Percentiles rank a stretch among this genome's conserved stretches.
These are phyloP conservation scores for Fusarium caatingaense DNA, from an alignment of 2,329 filamentous ascomycete species.

Conservation along the genomic window DNA sequence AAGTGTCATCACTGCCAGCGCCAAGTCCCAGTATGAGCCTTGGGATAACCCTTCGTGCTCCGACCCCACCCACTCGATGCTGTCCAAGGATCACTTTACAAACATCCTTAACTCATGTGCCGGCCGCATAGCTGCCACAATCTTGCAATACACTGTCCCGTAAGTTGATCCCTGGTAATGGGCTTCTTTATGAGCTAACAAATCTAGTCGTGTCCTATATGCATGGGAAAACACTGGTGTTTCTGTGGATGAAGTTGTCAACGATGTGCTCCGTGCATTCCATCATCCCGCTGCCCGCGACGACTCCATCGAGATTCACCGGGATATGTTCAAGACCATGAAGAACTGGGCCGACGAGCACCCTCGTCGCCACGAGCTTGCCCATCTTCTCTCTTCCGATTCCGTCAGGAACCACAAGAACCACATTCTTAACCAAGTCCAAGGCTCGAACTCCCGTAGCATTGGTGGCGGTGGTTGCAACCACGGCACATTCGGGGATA, in stretches of 20 bases:
- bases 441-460: slow-evolving; percentile 17
- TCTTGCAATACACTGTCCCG: slow-evolving; percentile 89
- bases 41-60: slow-evolving; percentile 82
- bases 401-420: slow-evolving; percentile 88
- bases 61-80: slow-evolving; percentile 84
- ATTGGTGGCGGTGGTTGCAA: slow-evolving; percentile 50
- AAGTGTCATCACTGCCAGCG: slow-evolving; percentile 73
- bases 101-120: slow-evolving; percentile 82
- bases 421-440: slow-evolving; percentile 65
- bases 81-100: slow-evolving; percentile 87
- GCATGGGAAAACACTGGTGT: slow-evolving; percentile 92
- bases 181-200: slow-evolving; percentile 6
- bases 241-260: slow-evolving; percentile 82
- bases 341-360: slow-evolving; percentile 81
- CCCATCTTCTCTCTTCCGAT: slow-evolving; percentile 81
- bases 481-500: slow-evolving; percentile 58
- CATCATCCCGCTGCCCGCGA: slow-evolving; percentile 90
- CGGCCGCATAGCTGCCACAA: slow-evolving; percentile 77
- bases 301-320: slow-evolving; percentile 80
- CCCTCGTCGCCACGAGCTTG: slow-evolving; percentile 74
- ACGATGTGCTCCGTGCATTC: slow-evolving; percentile 85
- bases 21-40: slow-evolving; percentile 80
- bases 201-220: slow-evolving; percentile 77
- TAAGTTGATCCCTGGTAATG: slow-evolving; percentile 52
- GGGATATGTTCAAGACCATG: slow-evolving; percentile 89